Evolutionary conservation across 768 basidiomycete species (phyloP).

Genomic region (Mycena belliarum): DNA sequence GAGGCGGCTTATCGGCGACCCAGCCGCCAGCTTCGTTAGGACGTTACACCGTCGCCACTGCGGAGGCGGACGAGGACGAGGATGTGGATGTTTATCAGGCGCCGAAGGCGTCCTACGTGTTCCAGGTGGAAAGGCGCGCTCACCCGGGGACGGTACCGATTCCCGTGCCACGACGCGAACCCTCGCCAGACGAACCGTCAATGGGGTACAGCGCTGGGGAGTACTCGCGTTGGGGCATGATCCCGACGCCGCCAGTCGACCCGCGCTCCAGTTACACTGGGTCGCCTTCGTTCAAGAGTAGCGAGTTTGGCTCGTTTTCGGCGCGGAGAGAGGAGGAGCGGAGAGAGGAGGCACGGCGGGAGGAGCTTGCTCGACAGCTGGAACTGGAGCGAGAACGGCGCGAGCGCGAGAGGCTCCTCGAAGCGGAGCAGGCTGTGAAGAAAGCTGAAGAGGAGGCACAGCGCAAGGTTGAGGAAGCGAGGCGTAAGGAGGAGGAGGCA

Average conservation of each 20-base stretch:
- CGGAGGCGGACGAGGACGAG: neutral
- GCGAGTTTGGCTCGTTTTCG: constrained; percentile 4
- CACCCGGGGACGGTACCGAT: constrained; percentile 5
- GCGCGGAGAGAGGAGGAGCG: neutral
- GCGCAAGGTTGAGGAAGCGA: constrained; percentile 5
- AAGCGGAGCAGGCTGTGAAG: too few relatives aligned
- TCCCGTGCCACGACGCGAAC: neutral
- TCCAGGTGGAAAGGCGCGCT: too few relatives aligned
- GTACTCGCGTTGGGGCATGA: constrained; percentile 2
- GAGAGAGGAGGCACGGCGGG: too few relatives aligned
- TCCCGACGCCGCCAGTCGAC: neutral
- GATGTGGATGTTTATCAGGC: neutral
- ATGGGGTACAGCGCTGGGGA: constrained; percentile 8
- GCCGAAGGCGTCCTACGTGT: neutral
- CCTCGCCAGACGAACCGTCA: neutral
- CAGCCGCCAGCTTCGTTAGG: neutral
- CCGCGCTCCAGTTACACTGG: neutral
- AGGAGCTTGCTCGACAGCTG: neutral
- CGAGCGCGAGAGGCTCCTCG: neutral
- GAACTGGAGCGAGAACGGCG: neutral
- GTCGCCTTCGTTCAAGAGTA: neutral
- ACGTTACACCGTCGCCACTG: too few relatives aligned
- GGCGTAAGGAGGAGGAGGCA: constrained; percentile 11
- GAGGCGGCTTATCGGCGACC: neutral
- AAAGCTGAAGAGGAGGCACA: constrained; percentile 1